Evolutionary conservation across 2,329 filamentous ascomycete species (phyloP).

Genomic region (Triangularia verruculosa): DNA sequence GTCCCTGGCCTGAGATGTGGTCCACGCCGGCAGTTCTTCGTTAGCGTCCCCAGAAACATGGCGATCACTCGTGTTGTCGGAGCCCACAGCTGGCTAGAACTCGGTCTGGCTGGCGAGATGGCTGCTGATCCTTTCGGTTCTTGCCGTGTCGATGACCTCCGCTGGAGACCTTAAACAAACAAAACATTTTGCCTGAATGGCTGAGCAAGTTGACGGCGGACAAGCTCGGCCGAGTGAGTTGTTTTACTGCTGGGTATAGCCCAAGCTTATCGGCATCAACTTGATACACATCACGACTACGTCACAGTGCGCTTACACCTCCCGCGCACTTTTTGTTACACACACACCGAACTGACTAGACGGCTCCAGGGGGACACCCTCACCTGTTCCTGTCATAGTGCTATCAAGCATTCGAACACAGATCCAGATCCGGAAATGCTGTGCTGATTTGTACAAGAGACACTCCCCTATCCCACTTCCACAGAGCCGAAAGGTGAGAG

Average conservation of each 20-base stretch:
- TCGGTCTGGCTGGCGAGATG: not conserved
- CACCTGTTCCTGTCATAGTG: not conserved
- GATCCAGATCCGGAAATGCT: not conserved
- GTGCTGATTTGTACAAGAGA: not conserved
- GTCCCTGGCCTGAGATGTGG: not conserved
- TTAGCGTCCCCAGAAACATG: not conserved
- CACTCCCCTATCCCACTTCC: not conserved
- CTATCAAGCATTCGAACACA: not conserved
- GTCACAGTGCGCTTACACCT: not conserved
- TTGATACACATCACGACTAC: not conserved
- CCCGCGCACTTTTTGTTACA: not conserved
- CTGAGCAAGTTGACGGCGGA: not conserved
- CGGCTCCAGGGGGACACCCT: not conserved
- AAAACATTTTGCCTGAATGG: slow-evolving; percentile 8
- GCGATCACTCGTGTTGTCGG: not conserved
- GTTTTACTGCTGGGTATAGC: not conserved
- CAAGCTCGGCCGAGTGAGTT: not conserved
- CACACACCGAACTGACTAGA: too few relatives aligned
- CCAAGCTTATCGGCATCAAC: not conserved
- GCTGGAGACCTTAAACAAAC: not conserved
- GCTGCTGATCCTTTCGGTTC: not conserved
- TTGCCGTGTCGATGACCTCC: not conserved
- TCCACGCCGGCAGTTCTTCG: not conserved
- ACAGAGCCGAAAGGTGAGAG: not conserved
- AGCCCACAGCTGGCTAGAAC: not conserved